Conservation (phyloP, 108 stramenopile species). For the Epithemia pelagica region DNA sequence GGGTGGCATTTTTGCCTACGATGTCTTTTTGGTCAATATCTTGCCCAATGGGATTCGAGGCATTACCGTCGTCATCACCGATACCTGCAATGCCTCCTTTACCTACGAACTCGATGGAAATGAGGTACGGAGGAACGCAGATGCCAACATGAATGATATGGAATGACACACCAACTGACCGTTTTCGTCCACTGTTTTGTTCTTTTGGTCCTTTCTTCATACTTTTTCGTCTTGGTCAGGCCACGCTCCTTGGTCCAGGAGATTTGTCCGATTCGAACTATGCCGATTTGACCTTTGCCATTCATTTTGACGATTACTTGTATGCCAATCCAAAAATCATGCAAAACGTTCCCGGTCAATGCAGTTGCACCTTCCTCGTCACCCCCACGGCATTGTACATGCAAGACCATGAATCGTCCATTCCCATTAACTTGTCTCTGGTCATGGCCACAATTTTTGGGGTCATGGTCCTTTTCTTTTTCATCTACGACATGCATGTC, state of each 20-base stretch:
- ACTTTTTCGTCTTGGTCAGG: slow-evolving; percentile 1
- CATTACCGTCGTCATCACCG: not conserved
- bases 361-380: not conserved
- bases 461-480: slow-evolving; percentile 8
- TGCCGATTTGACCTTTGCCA: slow-evolving; percentile 7
- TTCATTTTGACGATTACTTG: not conserved
- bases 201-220: not conserved
- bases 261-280: slow-evolving; percentile 39
- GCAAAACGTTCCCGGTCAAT: not conserved
- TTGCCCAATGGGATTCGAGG: slow-evolving; percentile 1
- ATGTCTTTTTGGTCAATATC: not conserved
- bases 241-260: slow-evolving; percentile 36
- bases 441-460: slow-evolving; percentile 16
- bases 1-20: not conserved
- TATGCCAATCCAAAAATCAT: not conserved
- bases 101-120: slow-evolving; percentile 31
- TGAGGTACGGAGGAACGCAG: not conserved
- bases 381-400: not conserved
- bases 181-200: too few species aligned
- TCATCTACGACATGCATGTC: not conserved
- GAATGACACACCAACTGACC: too few species aligned
- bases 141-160: not conserved
- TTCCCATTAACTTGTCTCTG: not conserved
- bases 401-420: not conserved
- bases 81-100: slow-evolving; percentile 3